Evolutionary conservation across 139 green algal species (phyloP), one percentile per base, ranked within the genome.

Genomic region (Chlamydomonas sp.): DNA sequence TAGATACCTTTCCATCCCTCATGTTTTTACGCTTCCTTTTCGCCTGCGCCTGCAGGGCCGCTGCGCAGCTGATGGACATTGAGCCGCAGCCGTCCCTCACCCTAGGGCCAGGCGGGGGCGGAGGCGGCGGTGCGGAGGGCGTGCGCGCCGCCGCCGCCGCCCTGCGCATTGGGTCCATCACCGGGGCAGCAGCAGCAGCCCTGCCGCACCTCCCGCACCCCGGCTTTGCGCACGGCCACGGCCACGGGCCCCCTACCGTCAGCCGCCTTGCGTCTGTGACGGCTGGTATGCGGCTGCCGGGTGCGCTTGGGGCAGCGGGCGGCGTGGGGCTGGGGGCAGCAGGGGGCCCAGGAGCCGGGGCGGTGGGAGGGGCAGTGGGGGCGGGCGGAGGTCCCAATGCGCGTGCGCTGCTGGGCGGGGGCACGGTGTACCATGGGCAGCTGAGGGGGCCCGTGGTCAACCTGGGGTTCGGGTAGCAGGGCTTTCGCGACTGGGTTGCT

Each of bases 381-480:
- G 64, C 12, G 20, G n/a, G 31, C 7, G 66, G 67, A 8, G 66
- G 57, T 16, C 58, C 2, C 59, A 86, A 5, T 2, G 58, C 73
- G 2, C 31, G 31, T 0, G 83, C 80, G 7, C 31, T 87, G 83
- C n/a, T 87, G 73, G 4, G 62, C 1, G 75, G 75, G 0, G 73
- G 72, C 16, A 61, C n/a, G 10, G 83, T 80, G 71, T 87, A 87
- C 74, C 83, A 87, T 18, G 83, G 83, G 2, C 83, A 87, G 74
- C 83, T 81, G 49, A 72, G 73, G 31, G 14, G 68, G 9, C 73
- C 73, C 2, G 62, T 87, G 2, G 73, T 87, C 7, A 87, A 87
- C 61, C n/a, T 87, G 83, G 83, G 83, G 14, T 87, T 87, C 14
- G 83, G 83, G 4, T 87, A n/a, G n/a, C n/a, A n/a, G n/a, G n/a